These are phyloP conservation scores for Colletotrichum siamense DNA, from an alignment of 2,329 filamentous ascomycete genomes.

Conservation along the genomic window DNA sequence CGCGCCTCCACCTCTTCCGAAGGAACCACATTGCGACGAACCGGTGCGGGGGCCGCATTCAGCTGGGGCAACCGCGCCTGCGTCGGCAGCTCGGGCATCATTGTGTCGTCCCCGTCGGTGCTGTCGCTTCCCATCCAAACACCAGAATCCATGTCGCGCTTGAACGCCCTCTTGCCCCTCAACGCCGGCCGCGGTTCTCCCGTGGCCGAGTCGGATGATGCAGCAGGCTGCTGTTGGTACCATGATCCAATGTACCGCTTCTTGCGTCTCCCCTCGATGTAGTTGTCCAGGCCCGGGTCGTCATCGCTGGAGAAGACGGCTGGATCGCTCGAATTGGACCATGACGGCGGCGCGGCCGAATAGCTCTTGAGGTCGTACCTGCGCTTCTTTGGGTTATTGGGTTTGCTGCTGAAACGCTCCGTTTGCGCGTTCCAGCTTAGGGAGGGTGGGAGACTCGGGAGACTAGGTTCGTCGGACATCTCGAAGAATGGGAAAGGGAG, in stretches of 20 bases:
- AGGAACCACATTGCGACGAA: constrained; percentile 33
- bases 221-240: constrained; percentile 64
- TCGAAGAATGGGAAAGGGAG: neutral
- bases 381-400: constrained; percentile 45
- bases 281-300: constrained; percentile 71
- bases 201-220: constrained; percentile 53
- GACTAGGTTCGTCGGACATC: constrained; percentile 47
- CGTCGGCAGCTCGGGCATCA: constrained; percentile 33
- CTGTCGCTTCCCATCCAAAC: constrained; percentile 71
- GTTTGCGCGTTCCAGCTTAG: constrained; percentile 44
- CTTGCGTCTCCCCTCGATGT: constrained; percentile 63
- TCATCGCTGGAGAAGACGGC: constrained; percentile 76
- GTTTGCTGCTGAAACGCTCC: constrained; percentile 43
- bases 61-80: constrained; percentile 44
- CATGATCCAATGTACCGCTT: constrained; percentile 69
- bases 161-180: constrained; percentile 57
- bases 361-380: constrained; percentile 31
- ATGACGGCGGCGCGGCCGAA: constrained; percentile 34
- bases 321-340: constrained; percentile 72
- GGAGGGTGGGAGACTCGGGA: constrained; percentile 41
- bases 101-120: constrained; percentile 49
- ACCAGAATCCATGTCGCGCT: constrained; percentile 70
- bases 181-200: constrained; percentile 41
- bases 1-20: constrained; percentile 50
- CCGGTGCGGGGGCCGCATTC: constrained; percentile 31